phyloP scores from a whole-genome alignment of 768 basidiomycete species.

The Hygrocybe punicea region DNA sequence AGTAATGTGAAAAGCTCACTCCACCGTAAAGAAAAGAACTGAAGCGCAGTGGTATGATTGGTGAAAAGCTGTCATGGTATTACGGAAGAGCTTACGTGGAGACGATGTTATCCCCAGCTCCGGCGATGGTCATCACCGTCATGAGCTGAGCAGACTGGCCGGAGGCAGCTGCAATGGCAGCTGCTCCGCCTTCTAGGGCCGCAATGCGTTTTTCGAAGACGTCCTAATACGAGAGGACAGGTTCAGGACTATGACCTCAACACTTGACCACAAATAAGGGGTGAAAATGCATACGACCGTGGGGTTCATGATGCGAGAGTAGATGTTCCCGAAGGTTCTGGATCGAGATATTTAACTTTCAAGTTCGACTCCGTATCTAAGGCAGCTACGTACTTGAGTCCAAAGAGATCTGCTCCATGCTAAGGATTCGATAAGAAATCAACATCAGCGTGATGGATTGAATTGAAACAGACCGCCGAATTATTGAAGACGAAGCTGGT shows the following conservation, averaged over 20 bases:
- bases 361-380: background rate
- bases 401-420: slow-evolving; percentile 74
- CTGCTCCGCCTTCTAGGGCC: slow-evolving; percentile 74
- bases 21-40: slow-evolving; percentile 69
- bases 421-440: slow-evolving; percentile 19
- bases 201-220: slow-evolving; percentile 79
- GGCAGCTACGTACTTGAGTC: slow-evolving; percentile 43
- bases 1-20: slow-evolving; percentile 37
- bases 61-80: background rate
- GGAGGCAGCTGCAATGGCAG: slow-evolving; percentile 69
- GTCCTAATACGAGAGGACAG: slow-evolving; percentile 39
- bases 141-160: slow-evolving; percentile 79
- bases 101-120: slow-evolving; percentile 74
- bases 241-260: no score
- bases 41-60: background rate
- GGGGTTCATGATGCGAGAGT: slow-evolving; percentile 67
- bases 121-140: slow-evolving; percentile 57
- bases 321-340: slow-evolving; percentile 57
- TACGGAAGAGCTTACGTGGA: slow-evolving; percentile 47
- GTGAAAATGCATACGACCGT: slow-evolving; percentile 47
- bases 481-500: slow-evolving; percentile 74
- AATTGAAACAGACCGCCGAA: slow-evolving; percentile 51
- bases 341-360: background rate
- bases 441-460: background rate
- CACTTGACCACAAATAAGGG: slow-evolving; percentile 1